Percentiles rank a stretch among this genome's conserved stretches.
phyloP scores from a whole-genome alignment of 371 early-diverging fungal genomes.

The Mucor plumbeus region DNA sequence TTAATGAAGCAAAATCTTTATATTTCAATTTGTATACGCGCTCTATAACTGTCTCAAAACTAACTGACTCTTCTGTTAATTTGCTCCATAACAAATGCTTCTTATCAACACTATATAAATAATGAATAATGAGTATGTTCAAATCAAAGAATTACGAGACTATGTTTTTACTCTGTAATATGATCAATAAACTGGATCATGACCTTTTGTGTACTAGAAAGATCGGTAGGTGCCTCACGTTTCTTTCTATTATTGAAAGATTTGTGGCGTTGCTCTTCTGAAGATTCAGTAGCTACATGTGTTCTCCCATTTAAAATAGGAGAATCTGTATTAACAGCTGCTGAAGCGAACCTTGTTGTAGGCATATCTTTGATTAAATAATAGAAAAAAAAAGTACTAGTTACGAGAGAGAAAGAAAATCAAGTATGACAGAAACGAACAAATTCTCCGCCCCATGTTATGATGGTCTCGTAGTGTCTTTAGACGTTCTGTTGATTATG shows the following conservation, averaged over 20 bases:
- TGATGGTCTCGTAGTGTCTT: too few species aligned
- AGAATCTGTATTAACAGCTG: background rate
- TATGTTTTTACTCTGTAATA: constrained; percentile 15
- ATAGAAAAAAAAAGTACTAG: background rate
- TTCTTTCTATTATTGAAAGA: constrained; percentile 20
- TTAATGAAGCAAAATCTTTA: constrained; percentile 22
- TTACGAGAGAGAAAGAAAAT: background rate
- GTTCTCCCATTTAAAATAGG: background rate
- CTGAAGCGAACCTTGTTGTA: constrained; percentile 21
- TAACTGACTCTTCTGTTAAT: background rate
- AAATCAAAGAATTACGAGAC: background rate
- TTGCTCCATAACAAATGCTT: constrained; percentile 21
- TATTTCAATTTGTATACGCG: constrained; percentile 29
- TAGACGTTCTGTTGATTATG: too few species aligned
- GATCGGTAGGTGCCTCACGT: constrained; percentile 1
- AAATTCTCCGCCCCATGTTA: too few species aligned
- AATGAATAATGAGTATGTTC: background rate
- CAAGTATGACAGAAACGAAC: too few species aligned
- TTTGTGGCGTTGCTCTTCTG: constrained; percentile 3
- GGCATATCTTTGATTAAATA: constrained; percentile 12
- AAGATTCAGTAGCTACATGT: background rate
- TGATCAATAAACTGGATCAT: constrained; percentile 23
- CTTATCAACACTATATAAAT: constrained; percentile 21
- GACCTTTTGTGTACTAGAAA: constrained; percentile 7
- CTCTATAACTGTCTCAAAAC: constrained; percentile 22